Base-by-base conservation (phyloP, 805 yeast species). In the Candida nitratophila region DNA sequence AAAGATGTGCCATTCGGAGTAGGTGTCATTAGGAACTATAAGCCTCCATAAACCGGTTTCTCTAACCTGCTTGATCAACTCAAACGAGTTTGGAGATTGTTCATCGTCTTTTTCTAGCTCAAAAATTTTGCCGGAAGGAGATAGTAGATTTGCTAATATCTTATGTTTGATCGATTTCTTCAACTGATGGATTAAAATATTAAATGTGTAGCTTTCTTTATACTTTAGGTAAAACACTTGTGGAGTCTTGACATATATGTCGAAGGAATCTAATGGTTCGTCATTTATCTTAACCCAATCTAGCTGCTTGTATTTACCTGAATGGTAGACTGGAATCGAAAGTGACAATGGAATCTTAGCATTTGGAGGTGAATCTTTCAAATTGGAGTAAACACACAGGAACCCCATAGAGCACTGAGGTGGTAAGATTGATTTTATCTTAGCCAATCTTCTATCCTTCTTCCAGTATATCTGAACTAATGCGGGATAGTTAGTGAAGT, bases 1-100 rank as follows among this genome's bases (percentile, higher is more conserved):
- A 64, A 86, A 88, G 3, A 86, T 87, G 54, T 88, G 83, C 87
- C 96, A 86, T 43, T 88, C 81, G 44, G 73, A 73, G 4, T 86
- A 86, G 35, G 81, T 76, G 49, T 87, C 91, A 10, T 87, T 83
- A 34, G 84, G 76, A 0, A 87, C 87, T 39, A 90, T 73, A 1
- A 88, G 91, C 45, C 90, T 74, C 87, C 96, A 93, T 16, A 73
- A 60, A 2, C 99, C 99, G 1, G 65, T 60, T 57, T 90, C 96
- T 48, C 73, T 74, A 45, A 87, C 70, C 46, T 75, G 74, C 21
- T 84, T 66, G 36, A 73, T 68, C n/a, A 76, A 59, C 47, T 76
- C 82, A 79, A 83, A 86, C 3, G 27, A 9, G 21, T n/a, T 26
- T 4, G 26, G 20, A 0, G 71, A 59, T 1, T 64, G 60, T 0